A percentile compares a stretch with the other conserved stretches of the same genome.
These are phyloP conservation scores for Ciborinia camelliae DNA, from an alignment of 2,329 filamentous ascomycete species.

Conservation along the genomic window DNA sequence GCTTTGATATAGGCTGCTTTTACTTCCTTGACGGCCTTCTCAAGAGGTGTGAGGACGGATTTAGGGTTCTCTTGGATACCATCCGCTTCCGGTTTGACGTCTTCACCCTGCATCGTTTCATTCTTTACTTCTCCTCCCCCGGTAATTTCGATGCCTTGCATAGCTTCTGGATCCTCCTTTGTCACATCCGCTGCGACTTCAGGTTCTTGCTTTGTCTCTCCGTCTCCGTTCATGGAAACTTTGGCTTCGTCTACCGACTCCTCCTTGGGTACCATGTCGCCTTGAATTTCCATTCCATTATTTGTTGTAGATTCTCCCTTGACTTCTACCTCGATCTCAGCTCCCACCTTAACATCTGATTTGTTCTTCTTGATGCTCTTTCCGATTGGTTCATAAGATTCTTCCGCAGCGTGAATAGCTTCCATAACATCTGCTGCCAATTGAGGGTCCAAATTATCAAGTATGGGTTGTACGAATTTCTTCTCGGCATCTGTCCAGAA, in stretches of 20 bases:
- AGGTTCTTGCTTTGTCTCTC: not conserved
- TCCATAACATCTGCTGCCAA: slow-evolving; percentile 60
- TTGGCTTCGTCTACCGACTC: not conserved
- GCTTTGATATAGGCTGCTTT: slow-evolving; percentile 78
- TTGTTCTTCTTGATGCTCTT: slow-evolving; percentile 14
- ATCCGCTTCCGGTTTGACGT: slow-evolving; percentile 12
- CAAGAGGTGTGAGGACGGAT: slow-evolving; percentile 46
- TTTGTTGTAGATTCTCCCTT: not conserved
- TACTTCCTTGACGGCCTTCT: slow-evolving; percentile 66
- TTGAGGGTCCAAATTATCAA: slow-evolving; percentile 60
- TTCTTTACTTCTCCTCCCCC: not conserved
- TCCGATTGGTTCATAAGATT: slow-evolving; percentile 24
- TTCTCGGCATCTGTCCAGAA: slow-evolving; percentile 86
- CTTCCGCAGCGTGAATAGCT: slow-evolving; percentile 49
- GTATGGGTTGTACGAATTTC: slow-evolving; percentile 70
- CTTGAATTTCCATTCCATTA: not conserved
- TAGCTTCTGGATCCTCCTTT: not conserved
- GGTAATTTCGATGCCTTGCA: slow-evolving; percentile 3
- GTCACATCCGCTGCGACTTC: slow-evolving; percentile 1
- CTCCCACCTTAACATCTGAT: slow-evolving; percentile 5
- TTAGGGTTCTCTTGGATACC: slow-evolving; percentile 20
- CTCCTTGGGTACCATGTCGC: not conserved
- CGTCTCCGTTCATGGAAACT: not conserved
- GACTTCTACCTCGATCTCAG: not conserved
- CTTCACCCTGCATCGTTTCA: not conserved